phyloP scores from a whole-genome alignment of 2,329 filamentous ascomycete species.

The Sporothrix pseudoabietina region DNA sequence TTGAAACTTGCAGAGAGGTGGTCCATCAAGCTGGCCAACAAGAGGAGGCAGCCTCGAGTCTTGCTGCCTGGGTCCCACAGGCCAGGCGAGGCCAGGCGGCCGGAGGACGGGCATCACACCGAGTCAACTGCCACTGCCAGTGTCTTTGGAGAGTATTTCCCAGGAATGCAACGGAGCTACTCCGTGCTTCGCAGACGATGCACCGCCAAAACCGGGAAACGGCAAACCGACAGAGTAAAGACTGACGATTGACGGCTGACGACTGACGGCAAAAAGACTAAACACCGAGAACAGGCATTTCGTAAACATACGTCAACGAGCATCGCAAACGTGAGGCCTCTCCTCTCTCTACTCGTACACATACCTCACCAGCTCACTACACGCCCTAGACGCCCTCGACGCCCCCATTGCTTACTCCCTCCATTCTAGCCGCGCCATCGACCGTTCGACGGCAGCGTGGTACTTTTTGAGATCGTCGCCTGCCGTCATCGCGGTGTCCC shows the following conservation, averaged over 20 bases:
- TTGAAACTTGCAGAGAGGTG: neutral
- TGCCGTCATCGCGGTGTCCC: constrained; percentile 6
- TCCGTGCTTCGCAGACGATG: neutral
- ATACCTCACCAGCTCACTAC: neutral
- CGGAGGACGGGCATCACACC: neutral
- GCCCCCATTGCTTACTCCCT: neutral
- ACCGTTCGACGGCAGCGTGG: neutral
- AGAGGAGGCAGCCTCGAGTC: neutral
- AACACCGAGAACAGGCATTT: neutral
- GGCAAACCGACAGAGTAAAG: neutral
- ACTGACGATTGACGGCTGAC: neutral
- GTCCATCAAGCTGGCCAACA: constrained; percentile 7
- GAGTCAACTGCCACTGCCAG: neutral
- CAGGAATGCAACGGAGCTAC: neutral
- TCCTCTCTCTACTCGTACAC: too few relatives aligned
- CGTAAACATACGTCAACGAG: neutral
- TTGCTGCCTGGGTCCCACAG: neutral
- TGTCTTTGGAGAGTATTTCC: neutral
- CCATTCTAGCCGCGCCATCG: constrained; percentile 5
- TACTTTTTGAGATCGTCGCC: constrained; percentile 6
- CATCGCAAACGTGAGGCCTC: neutral
- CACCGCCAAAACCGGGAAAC: constrained; percentile 4
- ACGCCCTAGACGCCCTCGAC: neutral
- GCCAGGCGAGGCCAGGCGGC: neutral
- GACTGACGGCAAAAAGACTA: neutral